phyloP scores from a whole-genome alignment of 1,139 yeast genomes.

The Nakaseomyces nivariensis region DNA sequence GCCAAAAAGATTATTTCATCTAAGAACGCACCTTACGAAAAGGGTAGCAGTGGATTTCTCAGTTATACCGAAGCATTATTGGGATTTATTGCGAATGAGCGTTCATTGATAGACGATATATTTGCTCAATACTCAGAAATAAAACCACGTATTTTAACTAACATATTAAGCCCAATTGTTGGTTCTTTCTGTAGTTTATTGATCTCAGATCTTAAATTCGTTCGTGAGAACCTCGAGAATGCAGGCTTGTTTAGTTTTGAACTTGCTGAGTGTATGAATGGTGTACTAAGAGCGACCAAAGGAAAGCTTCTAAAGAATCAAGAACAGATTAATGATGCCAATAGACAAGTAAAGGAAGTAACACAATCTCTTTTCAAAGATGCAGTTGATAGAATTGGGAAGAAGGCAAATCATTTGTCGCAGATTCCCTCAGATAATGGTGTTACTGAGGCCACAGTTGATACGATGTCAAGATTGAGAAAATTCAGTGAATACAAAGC shows the following conservation, averaged over 20 bases:
- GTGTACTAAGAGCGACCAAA: constrained; percentile 23
- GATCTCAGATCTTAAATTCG: constrained; percentile 29
- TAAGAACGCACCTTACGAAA: constrained; percentile 44
- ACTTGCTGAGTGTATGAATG: constrained; percentile 33
- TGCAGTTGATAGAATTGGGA: constrained; percentile 42
- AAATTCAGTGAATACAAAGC: constrained; percentile 53
- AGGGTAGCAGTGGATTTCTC: constrained; percentile 51
- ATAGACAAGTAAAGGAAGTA: constrained; percentile 19
- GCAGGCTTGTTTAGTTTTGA: constrained; percentile 40
- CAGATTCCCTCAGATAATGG: constrained; percentile 51
- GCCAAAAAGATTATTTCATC: constrained; percentile 36
- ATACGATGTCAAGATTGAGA: constrained; percentile 52
- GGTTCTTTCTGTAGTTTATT: constrained; percentile 31
- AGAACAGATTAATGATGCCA: constrained; percentile 12
- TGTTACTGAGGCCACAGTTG: constrained; percentile 62
- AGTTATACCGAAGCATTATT: constrained; percentile 45
- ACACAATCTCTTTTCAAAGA: constrained; percentile 45
- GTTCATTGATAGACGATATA: constrained; percentile 35
- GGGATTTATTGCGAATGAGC: constrained; percentile 41
- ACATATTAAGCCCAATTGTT: constrained; percentile 31
- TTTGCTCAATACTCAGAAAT: constrained; percentile 30
- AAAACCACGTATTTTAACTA: constrained; percentile 34
- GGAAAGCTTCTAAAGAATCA: constrained; percentile 19
- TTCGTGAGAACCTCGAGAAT: constrained; percentile 31
- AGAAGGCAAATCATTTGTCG: constrained; percentile 37